Base-by-base conservation (phyloP, 257 asterid species). In the Apocynum venetum region DNA sequence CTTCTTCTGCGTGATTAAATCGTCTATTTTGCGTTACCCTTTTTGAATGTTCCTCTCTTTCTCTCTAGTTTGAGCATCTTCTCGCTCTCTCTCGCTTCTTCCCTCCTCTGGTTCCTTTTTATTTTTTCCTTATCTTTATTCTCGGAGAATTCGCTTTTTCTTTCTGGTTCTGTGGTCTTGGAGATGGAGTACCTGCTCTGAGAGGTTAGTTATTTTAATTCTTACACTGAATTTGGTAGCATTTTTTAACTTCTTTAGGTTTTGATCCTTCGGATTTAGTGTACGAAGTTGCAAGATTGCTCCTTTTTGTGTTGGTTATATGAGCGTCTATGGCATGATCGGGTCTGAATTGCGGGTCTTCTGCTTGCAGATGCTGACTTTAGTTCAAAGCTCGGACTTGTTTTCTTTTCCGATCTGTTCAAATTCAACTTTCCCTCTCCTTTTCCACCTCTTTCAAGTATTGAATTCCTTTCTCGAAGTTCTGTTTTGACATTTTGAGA, bases 191-290 rank as follows among this genome's bases (percentile, higher is more conserved):
- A 74, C 78, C 76, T 59, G 67, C 71, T 80, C 81, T 73, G 56
- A 80, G 88, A 90, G 91, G 90, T 84, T 80, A 55, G 79, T 76
- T 19, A 2, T 72, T 85, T 69, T 63, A 1, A 8, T 48, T 75
- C 4, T 53, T 73, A 5, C 59, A 9, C 41, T 65, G 7, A 67
- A 69, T 82, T 78, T 68, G 73, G 76, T 68, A 43, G 56, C 73
- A 83, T 81, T 76, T 15, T 76, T 15, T 35, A 14, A 40, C 55
- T 74, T 75, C 83, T 84, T 67, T 78, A 77, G 77, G 68, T 57
- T 36, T 19, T 48, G 61, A 71, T 71, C 61, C 55, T 12, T 35
- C 19, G 49, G 14, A 55, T 53, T 55, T 53, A 12, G 0, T 35
- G 25, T 71, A 74, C 75, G 57, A 64, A 66, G 76, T 80, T 82